phyloP scores from a whole-genome alignment of 2,329 filamentous ascomycete genomes.

The Xenoacremonium recifei region DNA sequence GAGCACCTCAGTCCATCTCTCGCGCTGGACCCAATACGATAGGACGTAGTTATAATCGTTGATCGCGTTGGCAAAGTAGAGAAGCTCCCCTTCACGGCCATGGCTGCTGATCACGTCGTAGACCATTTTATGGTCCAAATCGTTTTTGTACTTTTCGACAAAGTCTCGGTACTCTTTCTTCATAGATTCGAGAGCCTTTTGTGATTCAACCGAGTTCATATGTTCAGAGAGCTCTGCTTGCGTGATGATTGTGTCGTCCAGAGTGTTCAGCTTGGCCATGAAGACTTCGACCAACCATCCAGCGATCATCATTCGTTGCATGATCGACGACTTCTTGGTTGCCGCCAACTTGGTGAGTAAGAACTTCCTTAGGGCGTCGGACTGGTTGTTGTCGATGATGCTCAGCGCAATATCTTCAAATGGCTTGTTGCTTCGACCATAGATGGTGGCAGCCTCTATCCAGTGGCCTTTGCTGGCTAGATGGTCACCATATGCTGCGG shows the following conservation, averaged over 20 bases:
- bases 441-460: slow-evolving; percentile 82
- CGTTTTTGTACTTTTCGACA: slow-evolving; percentile 76
- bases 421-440: slow-evolving; percentile 92
- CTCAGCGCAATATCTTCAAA: slow-evolving; percentile 94
- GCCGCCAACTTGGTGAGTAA: slow-evolving; percentile 78
- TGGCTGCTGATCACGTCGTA: slow-evolving; percentile 97
- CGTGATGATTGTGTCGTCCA: slow-evolving; percentile 92
- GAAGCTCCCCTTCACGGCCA: slow-evolving; percentile 85
- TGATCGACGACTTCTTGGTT: slow-evolving; percentile 78
- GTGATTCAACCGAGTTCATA: slow-evolving; percentile 67
- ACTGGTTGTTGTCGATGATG: slow-evolving; percentile 86
- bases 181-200: slow-evolving; percentile 67
- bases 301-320: slow-evolving; percentile 95
- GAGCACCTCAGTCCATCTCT: slow-evolving; percentile 85
- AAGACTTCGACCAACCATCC: slow-evolving; percentile 95
- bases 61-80: slow-evolving; percentile 85
- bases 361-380: slow-evolving; percentile 88
- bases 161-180: slow-evolving; percentile 86
- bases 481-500: slow-evolving; percentile 88
- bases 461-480: slow-evolving; percentile 79
- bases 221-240: slow-evolving; percentile 77
- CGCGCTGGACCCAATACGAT: slow-evolving; percentile 95
- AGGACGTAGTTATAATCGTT: slow-evolving; percentile 94
- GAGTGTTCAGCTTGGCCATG: slow-evolving; percentile 92
- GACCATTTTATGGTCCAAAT: slow-evolving; percentile 86